These are phyloP conservation scores for Cyamopsis tetragonoloba DNA, from an alignment of 306 rosid genomes.

Conservation along the genomic window DNA sequence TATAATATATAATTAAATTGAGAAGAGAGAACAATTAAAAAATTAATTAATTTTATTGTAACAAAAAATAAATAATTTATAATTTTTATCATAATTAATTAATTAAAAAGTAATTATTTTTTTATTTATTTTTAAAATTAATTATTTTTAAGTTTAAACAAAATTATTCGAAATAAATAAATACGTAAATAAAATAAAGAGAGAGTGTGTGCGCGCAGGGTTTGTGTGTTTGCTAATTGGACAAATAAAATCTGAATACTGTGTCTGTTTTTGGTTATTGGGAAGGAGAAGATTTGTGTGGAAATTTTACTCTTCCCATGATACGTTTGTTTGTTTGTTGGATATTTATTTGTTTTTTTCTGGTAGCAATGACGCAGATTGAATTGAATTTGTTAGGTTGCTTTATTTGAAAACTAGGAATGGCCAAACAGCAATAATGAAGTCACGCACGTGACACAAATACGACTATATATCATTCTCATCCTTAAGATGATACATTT, in stretches of 20 bases:
- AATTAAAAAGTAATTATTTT: too few species aligned
- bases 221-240: constrained; percentile 44
- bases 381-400: constrained; percentile 9
- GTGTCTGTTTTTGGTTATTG: constrained; percentile 33
- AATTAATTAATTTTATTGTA: too few species aligned
- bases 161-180: too few species aligned
- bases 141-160: too few species aligned
- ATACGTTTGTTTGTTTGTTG: not conserved
- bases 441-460: constrained; percentile 59
- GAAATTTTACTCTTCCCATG: constrained; percentile 23
- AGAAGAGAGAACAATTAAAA: too few species aligned
- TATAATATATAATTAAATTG: too few species aligned
- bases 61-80: too few species aligned
- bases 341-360: not conserved
- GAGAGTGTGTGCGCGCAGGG: too few species aligned
- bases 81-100: too few species aligned
- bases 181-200: too few species aligned
- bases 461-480: constrained; percentile 7
- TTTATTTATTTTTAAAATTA: too few species aligned
- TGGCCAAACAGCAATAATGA: constrained; percentile 54
- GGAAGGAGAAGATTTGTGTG: constrained; percentile 41
- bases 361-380: constrained; percentile 6
- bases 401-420: constrained; percentile 34
- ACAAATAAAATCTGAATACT: constrained; percentile 55
- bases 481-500: constrained; percentile 10